Percentiles rank a stretch among this genome's conserved stretches.
Conservation (phyloP, 805 yeast genomes). For the Metschnikowia dekortorum region DNA sequence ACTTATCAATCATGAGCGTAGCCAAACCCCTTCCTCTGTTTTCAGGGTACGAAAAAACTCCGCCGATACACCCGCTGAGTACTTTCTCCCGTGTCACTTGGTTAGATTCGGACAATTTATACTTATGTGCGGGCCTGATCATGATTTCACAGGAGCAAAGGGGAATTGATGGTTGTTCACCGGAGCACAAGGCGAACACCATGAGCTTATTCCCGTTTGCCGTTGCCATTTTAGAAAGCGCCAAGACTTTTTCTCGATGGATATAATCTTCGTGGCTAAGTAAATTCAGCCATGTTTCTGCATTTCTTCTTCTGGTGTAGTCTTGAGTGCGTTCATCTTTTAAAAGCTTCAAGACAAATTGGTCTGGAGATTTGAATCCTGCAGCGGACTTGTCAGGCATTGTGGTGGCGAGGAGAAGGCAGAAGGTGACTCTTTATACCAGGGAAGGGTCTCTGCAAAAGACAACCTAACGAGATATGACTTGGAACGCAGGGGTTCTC, state of each 20-base stretch:
- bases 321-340: conserved; percentile 24
- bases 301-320: conserved; percentile 32
- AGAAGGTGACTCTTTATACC: too few species aligned
- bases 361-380: conserved; percentile 3
- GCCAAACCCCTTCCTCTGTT: conserved; percentile 37
- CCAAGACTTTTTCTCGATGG: conserved; percentile 29
- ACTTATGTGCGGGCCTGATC: conserved; percentile 28
- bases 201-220: conserved; percentile 15
- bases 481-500: too few species aligned
- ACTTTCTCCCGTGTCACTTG: conserved; percentile 17
- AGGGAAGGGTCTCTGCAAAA: not conserved
- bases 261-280: conserved; percentile 32
- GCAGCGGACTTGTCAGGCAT: conserved; percentile 1
- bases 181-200: conserved; percentile 24
- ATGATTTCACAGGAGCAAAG: conserved; percentile 35
- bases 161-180: conserved; percentile 16
- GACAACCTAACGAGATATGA: too few species aligned
- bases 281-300: conserved; percentile 35
- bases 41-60: conserved; percentile 36
- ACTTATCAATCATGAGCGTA: conserved; percentile 34
- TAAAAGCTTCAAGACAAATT: conserved; percentile 15
- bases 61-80: conserved; percentile 37
- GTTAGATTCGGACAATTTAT: conserved; percentile 13
- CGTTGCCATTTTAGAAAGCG: conserved; percentile 21
- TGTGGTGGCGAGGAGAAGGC: not conserved